These are phyloP conservation scores for Zoysia japonica DNA, from an alignment of 176 grass and related monocot species.

Conservation along the genomic window DNA sequence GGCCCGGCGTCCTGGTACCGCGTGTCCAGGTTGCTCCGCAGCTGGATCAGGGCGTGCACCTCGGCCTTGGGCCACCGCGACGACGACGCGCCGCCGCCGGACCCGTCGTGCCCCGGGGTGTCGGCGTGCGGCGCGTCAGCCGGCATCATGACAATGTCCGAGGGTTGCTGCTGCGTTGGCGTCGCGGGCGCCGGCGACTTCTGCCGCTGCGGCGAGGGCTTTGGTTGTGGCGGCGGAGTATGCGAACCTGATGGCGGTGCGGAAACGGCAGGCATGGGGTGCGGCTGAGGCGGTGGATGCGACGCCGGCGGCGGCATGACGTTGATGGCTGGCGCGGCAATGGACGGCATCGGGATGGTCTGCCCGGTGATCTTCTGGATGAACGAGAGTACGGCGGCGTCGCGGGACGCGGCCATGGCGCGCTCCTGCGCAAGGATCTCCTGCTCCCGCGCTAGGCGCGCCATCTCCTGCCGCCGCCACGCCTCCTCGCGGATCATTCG, in stretches of 20 bases:
- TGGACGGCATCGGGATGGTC: constrained; percentile 61
- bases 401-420: constrained; percentile 81
- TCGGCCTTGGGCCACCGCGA: constrained; percentile 98
- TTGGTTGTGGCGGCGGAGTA: constrained; percentile 10
- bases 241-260: constrained; percentile 24
- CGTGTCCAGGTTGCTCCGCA: constrained; percentile 75
- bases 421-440: constrained; percentile 89
- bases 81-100: constrained; percentile 47
- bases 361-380: constrained; percentile 97
- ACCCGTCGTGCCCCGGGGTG: constrained; percentile 43
- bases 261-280: constrained; percentile 3
- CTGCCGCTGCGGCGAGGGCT: constrained; percentile 27
- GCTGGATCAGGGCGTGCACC: constrained; percentile 86
- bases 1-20: constrained; percentile 90
- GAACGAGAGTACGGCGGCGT: constrained; percentile 82
- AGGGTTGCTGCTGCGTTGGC: constrained; percentile 31
- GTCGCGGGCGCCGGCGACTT: constrained; percentile 41
- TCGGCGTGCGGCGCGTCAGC: constrained; percentile 26
- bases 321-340: constrained; percentile 46
- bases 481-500: constrained; percentile 97
- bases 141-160: constrained; percentile 48
- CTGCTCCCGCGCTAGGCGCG: constrained; percentile 75
- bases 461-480: constrained; percentile 93
- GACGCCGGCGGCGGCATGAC: constrained; percentile 41
- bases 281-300: not conserved